phyloP scores from a whole-genome alignment of 139 green algal species.

The Coelastrella sp. region DNA sequence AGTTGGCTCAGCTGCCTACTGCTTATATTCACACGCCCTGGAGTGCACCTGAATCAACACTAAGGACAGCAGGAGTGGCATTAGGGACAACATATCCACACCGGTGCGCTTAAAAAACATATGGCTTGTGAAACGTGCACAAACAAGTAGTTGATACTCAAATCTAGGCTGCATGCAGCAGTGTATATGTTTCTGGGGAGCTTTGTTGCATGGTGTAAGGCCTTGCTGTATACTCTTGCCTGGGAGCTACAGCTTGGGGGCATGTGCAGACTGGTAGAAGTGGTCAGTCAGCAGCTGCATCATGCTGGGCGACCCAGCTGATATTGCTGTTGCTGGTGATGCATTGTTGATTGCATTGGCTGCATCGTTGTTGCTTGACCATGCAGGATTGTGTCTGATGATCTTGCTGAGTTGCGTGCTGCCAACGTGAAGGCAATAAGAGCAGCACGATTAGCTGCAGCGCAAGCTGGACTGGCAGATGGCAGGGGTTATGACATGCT shows the following conservation, averaged over 20 bases:
- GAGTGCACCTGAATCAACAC: constrained; percentile 56
- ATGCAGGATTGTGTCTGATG: constrained; percentile 36
- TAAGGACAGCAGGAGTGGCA: constrained; percentile 55
- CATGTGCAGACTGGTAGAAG: too few relatives aligned
- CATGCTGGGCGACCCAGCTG: not conserved
- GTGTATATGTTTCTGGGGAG: not conserved
- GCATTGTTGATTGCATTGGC: too few relatives aligned
- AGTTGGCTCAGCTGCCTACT: constrained; percentile 60
- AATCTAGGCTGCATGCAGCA: too few relatives aligned
- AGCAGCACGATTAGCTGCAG: constrained; percentile 27
- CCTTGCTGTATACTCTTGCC: too few relatives aligned
- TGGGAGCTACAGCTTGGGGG: too few relatives aligned
- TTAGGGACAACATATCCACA: constrained; percentile 64
- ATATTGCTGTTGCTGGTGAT: too few relatives aligned
- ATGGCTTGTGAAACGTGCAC: not conserved
- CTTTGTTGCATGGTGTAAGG: too few relatives aligned
- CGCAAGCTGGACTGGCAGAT: constrained; percentile 30
- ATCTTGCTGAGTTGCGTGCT: not conserved
- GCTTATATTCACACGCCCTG: constrained; percentile 69
- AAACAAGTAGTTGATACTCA: too few relatives aligned
- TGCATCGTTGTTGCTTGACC: too few relatives aligned
- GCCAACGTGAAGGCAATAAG: constrained; percentile 45
- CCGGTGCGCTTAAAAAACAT: constrained; percentile 31
- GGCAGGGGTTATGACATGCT: constrained; percentile 62
- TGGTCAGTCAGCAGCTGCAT: too few relatives aligned